These are phyloP conservation scores for Diaporthe sp. DNA, from an alignment of 2,329 filamentous ascomycete genomes.

Conservation along the genomic window DNA sequence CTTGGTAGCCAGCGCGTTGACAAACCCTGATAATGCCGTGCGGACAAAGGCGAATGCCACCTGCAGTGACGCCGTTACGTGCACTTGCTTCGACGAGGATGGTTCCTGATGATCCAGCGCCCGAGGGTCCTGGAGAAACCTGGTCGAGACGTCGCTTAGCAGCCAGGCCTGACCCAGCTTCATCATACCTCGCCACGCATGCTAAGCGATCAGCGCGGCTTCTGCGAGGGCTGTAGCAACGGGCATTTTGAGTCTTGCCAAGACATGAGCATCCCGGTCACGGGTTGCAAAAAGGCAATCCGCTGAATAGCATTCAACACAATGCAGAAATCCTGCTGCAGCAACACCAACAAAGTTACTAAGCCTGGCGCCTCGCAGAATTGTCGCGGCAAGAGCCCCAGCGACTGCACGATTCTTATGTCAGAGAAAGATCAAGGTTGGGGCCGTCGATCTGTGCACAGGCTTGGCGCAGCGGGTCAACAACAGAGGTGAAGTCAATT, in stretches of 20 bases:
- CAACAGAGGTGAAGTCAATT: neutral
- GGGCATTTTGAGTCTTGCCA: neutral
- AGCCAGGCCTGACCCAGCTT: constrained; percentile 3
- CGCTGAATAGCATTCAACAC: neutral
- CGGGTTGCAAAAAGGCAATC: neutral
- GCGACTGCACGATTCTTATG: neutral
- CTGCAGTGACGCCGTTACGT: neutral
- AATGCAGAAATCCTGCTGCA: neutral
- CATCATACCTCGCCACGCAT: neutral
- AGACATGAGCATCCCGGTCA: neutral
- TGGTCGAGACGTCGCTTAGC: constrained; percentile 11
- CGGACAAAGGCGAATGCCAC: neutral
- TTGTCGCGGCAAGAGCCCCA: neutral
- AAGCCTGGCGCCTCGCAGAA: neutral
- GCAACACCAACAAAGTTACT: neutral
- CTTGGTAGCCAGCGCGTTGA: neutral
- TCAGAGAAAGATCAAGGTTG: constrained; percentile 4
- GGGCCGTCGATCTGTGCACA: constrained; percentile 9
- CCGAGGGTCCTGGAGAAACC: neutral
- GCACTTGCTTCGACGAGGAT: neutral
- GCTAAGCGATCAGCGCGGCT: neutral
- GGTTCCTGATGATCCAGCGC: neutral
- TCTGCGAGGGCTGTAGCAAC: neutral
- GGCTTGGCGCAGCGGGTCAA: constrained; percentile 7
- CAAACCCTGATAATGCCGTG: neutral